Evolutionary conservation across 140 eudicot species (phyloP).

Genomic region (Erigeron philadelphicus): DNA sequence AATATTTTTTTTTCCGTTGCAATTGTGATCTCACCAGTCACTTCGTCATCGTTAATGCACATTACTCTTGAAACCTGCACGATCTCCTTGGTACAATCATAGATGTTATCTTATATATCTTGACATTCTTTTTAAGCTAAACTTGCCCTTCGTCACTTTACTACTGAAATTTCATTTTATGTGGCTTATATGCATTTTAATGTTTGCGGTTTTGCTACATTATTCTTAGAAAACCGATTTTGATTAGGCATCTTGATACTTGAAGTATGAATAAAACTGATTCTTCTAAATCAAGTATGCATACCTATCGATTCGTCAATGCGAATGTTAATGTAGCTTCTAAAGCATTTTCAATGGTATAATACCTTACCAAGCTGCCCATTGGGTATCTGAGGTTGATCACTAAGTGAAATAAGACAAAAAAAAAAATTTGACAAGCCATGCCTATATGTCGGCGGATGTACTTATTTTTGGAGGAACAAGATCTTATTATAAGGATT

Average conservation of each 20-base stretch:
- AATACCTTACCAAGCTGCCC: not conserved
- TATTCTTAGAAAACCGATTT: not conserved
- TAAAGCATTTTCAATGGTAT: not conserved
- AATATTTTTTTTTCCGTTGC: not conserved
- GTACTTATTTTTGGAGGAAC: too few species aligned
- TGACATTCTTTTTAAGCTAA: not conserved
- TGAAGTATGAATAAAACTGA: not conserved
- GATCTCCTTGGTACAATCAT: not conserved
- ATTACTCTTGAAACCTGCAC: not conserved
- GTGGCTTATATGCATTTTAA: not conserved
- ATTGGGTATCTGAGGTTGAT: not conserved
- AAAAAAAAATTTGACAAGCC: not conserved
- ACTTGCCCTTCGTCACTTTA: not conserved
- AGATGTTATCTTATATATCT: conserved; percentile 7
- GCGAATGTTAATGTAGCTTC: not conserved
- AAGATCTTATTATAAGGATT: not conserved
- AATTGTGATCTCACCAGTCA: not conserved
- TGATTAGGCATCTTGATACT: not conserved
- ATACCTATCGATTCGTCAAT: not conserved
- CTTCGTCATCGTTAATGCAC: not conserved
- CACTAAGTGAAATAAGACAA: not conserved
- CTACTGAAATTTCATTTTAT: not conserved
- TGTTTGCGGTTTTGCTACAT: not conserved
- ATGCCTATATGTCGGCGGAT: not conserved
- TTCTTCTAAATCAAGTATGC: not conserved